Base-by-base conservation (phyloP, 1,284 basidiomycete genomes). In the Apiotrichum porosum region DNA sequence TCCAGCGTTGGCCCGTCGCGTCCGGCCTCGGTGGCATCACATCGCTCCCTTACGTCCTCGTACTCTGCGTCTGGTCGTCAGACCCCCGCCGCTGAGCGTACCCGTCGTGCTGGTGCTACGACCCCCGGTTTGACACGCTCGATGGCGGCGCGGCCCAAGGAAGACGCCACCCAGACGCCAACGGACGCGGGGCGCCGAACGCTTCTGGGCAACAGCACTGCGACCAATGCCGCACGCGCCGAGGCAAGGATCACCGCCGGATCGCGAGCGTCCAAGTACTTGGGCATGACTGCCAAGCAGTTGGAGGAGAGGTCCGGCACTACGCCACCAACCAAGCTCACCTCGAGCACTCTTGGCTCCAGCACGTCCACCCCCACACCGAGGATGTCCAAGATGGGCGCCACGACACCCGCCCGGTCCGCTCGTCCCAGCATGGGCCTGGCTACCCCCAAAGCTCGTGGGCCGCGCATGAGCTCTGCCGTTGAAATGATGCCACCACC, bases 11-110 rank as follows among this genome's bases (percentile, higher is more conserved):
- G 77, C 2, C 65, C 77, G 43, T 78, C 77, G 40, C 80, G 89
- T 15, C 86, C 90, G 0, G 77, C 84, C 0, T 93, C 89, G 2
- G 88, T 86, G 21, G 83, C 86, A 3, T 91, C 89, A 26, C 78
- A 81, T 34, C 67, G 66, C 18, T 73, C 71, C 2, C 47, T 65
- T 12, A 52, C 60, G 13, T 68, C 65, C 13, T 58, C 59, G 6
- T 56, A 62, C 42, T 57, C 60, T 8, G 66, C 19, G 23, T 52
- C 47, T 12, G 51, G 47, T 9, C 52, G 47, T 4, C 43, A 30
- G 14, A 47, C 52, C 1, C 52, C 52, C 3, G 35, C 52, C 4
- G 33, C 42, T 5, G 47, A 47, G 26, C 39, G 47, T 13, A 17
- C 39, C 17, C 34, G 44, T 14, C 46, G 37, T n/a, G 26, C 26